Conservation (phyloP, 2,329 filamentous ascomycete genomes). For the Byssochlamys sp. region DNA sequence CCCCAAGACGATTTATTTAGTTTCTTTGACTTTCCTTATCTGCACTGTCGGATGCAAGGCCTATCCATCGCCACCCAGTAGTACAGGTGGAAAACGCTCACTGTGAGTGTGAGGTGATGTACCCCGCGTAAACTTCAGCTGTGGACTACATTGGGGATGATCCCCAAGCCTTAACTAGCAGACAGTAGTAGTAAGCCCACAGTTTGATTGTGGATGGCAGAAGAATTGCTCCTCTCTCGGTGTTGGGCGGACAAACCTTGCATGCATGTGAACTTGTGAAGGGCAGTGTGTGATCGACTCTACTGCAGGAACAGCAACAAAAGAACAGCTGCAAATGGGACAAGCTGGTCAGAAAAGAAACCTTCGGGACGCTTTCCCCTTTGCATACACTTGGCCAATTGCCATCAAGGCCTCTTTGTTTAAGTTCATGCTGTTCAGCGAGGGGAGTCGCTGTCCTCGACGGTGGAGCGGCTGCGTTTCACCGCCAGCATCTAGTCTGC, state of each 20-base stretch:
- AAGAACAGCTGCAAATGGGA: neutral
- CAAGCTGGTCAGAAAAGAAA: neutral
- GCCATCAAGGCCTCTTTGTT: neutral
- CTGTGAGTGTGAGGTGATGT: neutral
- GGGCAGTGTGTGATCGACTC: neutral
- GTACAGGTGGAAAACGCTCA: neutral
- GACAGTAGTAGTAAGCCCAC: too few species aligned
- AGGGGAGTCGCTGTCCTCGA: neutral
- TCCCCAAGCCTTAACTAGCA: neutral
- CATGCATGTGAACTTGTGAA: neutral
- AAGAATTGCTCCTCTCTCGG: neutral
- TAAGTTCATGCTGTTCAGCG: neutral
- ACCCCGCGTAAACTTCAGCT: neutral
- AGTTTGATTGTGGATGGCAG: neutral
- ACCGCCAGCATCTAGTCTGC: neutral
- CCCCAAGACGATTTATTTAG: neutral
- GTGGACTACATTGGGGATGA: neutral
- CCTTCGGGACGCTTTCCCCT: neutral
- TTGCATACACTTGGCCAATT: neutral
- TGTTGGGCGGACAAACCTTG: neutral
- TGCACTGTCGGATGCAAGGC: neutral
- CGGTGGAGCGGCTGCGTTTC: neutral
- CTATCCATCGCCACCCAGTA: neutral
- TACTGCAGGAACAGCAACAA: neutral
- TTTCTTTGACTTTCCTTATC: neutral